Base-by-base conservation (phyloP, 2,329 filamentous ascomycete genomes). In the Alternaria longipes region DNA sequence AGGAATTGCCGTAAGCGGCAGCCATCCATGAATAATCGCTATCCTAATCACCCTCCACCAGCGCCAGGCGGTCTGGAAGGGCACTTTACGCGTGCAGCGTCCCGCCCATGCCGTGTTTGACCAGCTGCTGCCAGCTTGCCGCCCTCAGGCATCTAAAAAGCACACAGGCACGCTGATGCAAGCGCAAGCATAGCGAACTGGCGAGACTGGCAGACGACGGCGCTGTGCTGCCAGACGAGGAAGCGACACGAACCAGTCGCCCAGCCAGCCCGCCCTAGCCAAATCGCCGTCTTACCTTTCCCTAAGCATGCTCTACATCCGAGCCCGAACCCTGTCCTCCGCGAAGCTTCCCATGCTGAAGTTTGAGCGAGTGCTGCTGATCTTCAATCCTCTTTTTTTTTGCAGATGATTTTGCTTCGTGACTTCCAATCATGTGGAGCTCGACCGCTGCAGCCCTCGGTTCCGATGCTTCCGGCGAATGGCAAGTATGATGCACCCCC, bases 271-370 rank as follows among this genome's bases (percentile, higher is more conserved):
- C 55, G 56, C 62, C 65, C 68, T 71, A 72, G 44, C 50, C 46
- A 50, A 46, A 52, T 57, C 65, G 66, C 64, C 62, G 70, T 73
- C 74, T 74, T 74, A 77, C 69, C 63, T 69, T 65, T 63, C 74
- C 73, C 67, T 70, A 75, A 76, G 62, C 67, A 66, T 72, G 68
- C 67, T 68, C 69, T 70, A 69, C 67, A 66, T 72, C 75, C 74
- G 75, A 72, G 68, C 71, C 74, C 66, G 66, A 74, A 71, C 74
- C 74, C 72, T 75, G 73, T 74, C 68, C 72, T 71, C 71, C 66
- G 69, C 72, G 67, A 74, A 68, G 68, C 66, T 72, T 68, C 67
- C 68, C 68, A 74, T 65, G 73, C 73, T 76, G 72, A 72, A 64
- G 69, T 74, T 67, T 69, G 69, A 70, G 67, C 66, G 67, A 61